These are phyloP conservation scores for Talaromyces rugulosus DNA, from an alignment of 2,329 filamentous ascomycete species.

Conservation along the genomic window DNA sequence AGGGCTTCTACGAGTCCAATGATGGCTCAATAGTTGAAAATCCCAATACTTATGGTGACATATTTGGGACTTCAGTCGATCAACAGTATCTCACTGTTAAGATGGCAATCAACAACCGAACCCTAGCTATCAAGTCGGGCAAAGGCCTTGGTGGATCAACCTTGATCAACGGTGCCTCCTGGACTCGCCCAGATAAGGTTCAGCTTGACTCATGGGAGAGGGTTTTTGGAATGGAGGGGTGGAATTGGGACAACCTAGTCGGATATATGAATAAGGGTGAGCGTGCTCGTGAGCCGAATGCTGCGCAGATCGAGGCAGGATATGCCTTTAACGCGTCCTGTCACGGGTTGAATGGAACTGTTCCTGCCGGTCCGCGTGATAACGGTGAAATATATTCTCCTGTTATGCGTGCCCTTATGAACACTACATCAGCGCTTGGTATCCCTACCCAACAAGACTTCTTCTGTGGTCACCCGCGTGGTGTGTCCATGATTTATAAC, in stretches of 20 bases:
- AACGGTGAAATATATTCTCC: slow-evolving; percentile 19
- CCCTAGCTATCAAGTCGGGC: slow-evolving; percentile 18
- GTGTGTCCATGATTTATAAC: slow-evolving; percentile 28
- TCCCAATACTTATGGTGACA: slow-evolving; percentile 22
- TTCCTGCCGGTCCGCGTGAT: slow-evolving; percentile 21
- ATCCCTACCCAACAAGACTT: slow-evolving; percentile 19
- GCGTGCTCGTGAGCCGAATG: slow-evolving; percentile 16
- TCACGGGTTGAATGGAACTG: slow-evolving; percentile 21
- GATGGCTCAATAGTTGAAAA: slow-evolving; percentile 22
- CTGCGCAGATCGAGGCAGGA: slow-evolving; percentile 19
- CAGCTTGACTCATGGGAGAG: slow-evolving; percentile 23
- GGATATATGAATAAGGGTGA: slow-evolving; percentile 46
- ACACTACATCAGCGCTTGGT: slow-evolving; percentile 10
- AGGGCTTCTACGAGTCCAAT: slow-evolving; percentile 26
- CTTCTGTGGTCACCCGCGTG: slow-evolving; percentile 23
- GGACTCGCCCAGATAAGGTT: slow-evolving; percentile 25
- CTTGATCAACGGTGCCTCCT: slow-evolving; percentile 25
- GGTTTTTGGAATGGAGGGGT: slow-evolving; percentile 42
- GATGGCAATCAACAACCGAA: slow-evolving; percentile 19
- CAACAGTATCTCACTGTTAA: slow-evolving; percentile 17
- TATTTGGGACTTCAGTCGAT: slow-evolving; percentile 23
- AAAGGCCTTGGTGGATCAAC: slow-evolving; percentile 27
- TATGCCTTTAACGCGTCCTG: slow-evolving; percentile 19
- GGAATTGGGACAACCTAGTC: slow-evolving; percentile 43
- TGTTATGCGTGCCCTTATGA: slow-evolving; percentile 22